phyloP scores from a whole-genome alignment of 1,139 yeast genomes.

The Candida frijolesensis region DNA sequence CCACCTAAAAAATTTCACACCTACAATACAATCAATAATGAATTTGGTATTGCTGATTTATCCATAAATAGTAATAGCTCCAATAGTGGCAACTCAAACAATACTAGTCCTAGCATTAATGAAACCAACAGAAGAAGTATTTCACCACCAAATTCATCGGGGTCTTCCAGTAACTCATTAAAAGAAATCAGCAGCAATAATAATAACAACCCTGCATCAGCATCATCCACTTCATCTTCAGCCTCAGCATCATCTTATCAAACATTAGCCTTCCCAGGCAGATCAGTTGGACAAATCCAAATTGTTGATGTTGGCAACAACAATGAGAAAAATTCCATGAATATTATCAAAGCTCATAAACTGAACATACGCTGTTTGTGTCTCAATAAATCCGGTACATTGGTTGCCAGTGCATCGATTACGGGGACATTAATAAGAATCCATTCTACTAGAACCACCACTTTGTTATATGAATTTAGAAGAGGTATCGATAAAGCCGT shows the following conservation, averaged over 20 bases:
- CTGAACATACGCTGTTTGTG: conserved; percentile 68
- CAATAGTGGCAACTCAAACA: background rate
- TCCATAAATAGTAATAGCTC: conserved; percentile 27
- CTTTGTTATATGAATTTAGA: conserved; percentile 76
- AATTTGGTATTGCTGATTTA: conserved; percentile 68
- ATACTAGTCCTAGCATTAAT: background rate
- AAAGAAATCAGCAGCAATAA: conserved; percentile 2
- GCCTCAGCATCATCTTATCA: conserved; percentile 26
- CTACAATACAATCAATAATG: conserved; percentile 73
- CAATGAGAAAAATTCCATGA: conserved; percentile 61
- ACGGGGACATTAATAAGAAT: conserved; percentile 85
- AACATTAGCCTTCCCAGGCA: conserved; percentile 73
- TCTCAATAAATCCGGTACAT: conserved; percentile 69
- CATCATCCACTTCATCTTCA: background rate
- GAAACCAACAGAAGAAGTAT: conserved; percentile 1
- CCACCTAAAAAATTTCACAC: conserved; percentile 72
- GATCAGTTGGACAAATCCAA: conserved; percentile 75
- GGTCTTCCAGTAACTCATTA: conserved; percentile 7
- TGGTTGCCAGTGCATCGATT: conserved; percentile 86
- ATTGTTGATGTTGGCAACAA: conserved; percentile 71
- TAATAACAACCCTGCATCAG: background rate
- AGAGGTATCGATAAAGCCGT: conserved; percentile 85
- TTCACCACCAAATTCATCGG: conserved; percentile 6
- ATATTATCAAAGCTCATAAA: conserved; percentile 84
- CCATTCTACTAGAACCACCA: conserved; percentile 75